phyloP scores from a whole-genome alignment of 306 rosid species.

The Quercus robur region DNA sequence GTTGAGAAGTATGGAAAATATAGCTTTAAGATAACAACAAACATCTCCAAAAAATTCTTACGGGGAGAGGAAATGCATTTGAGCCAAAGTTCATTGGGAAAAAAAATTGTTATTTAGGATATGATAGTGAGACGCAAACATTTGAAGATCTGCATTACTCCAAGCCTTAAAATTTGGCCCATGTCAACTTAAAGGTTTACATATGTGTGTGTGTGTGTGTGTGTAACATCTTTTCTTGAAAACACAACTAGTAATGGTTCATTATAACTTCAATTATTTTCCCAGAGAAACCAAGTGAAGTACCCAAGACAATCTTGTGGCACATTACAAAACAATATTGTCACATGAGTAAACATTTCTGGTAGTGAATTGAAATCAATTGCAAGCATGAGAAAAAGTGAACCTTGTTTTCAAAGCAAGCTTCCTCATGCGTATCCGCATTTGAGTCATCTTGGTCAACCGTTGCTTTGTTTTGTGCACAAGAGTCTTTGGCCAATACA shows the following conservation, averaged over 20 bases:
- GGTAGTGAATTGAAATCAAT: neutral
- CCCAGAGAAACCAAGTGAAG: neutral
- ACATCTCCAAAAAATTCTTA: neutral
- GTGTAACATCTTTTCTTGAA: neutral
- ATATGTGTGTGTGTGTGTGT: too few species aligned
- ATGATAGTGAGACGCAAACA: neutral
- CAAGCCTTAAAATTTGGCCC: neutral
- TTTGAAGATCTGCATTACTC: too few species aligned
- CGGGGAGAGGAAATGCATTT: neutral
- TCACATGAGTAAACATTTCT: neutral
- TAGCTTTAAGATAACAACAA: neutral
- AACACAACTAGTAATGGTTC: neutral
- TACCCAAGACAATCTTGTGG: neutral
- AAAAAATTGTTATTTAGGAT: neutral
- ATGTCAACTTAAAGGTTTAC: neutral
- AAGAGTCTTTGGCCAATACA: constrained; percentile 94
- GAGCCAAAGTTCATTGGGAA: neutral
- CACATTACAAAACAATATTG: neutral
- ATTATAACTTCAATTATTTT: neutral
- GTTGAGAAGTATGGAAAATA: neutral
- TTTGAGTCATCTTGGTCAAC: constrained; percentile 90
- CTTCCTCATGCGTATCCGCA: constrained; percentile 93
- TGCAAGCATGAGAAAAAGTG: neutral
- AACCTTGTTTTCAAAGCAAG: constrained; percentile 90
- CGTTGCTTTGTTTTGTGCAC: constrained; percentile 91